phyloP scores from a whole-genome alignment of 106 monocot species.

The Dioscorea dumetorum region DNA sequence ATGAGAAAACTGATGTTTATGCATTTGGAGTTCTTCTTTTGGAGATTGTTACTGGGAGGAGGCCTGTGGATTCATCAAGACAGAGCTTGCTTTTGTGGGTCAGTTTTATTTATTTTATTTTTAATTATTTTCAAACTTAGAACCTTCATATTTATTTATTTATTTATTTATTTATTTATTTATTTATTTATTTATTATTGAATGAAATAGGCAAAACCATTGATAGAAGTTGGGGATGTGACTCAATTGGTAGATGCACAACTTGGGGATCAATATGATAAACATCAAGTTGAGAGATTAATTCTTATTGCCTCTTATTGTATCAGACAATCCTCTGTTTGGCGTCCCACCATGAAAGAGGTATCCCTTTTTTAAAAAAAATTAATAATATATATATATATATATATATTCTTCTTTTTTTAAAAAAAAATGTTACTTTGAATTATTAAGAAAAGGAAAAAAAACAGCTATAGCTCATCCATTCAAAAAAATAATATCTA shows the following conservation, averaged over 20 bases:
- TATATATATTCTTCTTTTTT: no score
- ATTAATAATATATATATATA: no score
- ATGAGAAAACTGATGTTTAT: constrained; percentile 72
- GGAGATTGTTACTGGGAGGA: constrained; percentile 63
- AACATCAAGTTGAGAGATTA: constrained; percentile 31
- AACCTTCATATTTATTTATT: neutral
- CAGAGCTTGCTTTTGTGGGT: constrained; percentile 66
- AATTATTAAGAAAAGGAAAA: no score
- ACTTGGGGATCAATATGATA: constrained; percentile 29
- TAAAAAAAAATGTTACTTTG: no score
- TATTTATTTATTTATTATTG: neutral
- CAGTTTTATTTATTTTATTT: neutral
- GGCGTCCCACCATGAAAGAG: constrained; percentile 59
- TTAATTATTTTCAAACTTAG: neutral
- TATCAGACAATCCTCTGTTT: constrained; percentile 39
- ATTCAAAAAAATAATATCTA: no score
- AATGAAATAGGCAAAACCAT: constrained; percentile 54
- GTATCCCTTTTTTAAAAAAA: constrained; percentile 21
- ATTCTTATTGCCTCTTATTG: constrained; percentile 48
- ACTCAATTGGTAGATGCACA: constrained; percentile 41
- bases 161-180: neutral
- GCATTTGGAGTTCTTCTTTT: constrained; percentile 61
- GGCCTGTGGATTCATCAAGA: constrained; percentile 49
- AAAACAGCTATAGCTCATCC: no score
- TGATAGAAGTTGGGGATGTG: constrained; percentile 36